A percentile compares a stretch with the other conserved stretches of the same genome.
These are phyloP conservation scores for Quercus parvula DNA, from an alignment of 306 rosid species.

Conservation along the genomic window DNA sequence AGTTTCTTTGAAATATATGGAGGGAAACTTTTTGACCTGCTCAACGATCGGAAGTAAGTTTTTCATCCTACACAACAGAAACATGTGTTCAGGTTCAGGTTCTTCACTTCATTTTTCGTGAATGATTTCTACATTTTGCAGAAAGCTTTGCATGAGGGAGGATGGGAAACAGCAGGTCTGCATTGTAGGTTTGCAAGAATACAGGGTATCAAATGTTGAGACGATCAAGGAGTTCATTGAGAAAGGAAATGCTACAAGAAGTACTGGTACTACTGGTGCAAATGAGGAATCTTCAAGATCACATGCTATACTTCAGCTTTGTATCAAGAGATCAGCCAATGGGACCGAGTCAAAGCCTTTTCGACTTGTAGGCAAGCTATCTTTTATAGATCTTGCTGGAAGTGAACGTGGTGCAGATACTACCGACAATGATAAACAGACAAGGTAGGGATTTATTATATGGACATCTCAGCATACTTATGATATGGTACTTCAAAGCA, in stretches of 20 bases:
- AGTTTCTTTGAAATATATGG: constrained; percentile 91
- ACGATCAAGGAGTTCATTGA: constrained; percentile 64
- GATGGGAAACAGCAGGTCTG: constrained; percentile 91
- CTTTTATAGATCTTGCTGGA: constrained; percentile 87
- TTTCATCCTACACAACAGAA: constrained; percentile 14
- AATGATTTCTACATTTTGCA: constrained; percentile 37
- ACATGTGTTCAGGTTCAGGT: constrained; percentile 1
- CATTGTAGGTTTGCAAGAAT: constrained; percentile 86
- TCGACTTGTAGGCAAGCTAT: constrained; percentile 68
- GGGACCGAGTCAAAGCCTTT: constrained; percentile 68
- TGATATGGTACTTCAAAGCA: background rate
- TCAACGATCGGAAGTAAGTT: constrained; percentile 78
- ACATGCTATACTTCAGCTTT: constrained; percentile 87
- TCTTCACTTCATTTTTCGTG: constrained; percentile 11
- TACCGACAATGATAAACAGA: constrained; percentile 74
- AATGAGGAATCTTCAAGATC: constrained; percentile 89
- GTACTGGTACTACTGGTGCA: constrained; percentile 85
- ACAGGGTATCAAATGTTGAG: constrained; percentile 62
- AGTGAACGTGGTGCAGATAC: constrained; percentile 91
- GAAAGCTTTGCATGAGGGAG: constrained; percentile 87
- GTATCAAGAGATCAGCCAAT: constrained; percentile 64
- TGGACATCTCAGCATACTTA: constrained; percentile 1
- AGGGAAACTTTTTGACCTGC: constrained; percentile 81
- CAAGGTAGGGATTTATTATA: constrained; percentile 42
- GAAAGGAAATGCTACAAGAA: constrained; percentile 72